Evolutionary conservation across 1,284 basidiomycete species (phyloP), one percentile per base, ranked within the genome.

Genomic region (Phylloporus sp.): DNA sequence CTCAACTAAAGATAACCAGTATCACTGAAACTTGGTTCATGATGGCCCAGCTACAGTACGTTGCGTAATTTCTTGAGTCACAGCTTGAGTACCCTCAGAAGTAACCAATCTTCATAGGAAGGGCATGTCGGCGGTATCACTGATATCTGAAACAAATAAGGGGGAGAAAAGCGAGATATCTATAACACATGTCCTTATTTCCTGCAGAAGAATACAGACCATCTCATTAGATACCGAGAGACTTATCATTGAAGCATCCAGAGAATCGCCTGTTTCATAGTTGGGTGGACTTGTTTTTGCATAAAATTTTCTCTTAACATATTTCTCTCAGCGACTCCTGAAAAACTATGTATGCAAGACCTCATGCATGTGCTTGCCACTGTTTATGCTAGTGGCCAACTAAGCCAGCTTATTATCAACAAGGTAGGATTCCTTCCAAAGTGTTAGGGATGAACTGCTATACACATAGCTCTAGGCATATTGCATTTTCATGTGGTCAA

Each of bases 1-100:
- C 95, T 34, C 85, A 96, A 70, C 90, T 91, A 69, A 98, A 98
- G 82, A 96, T 92, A 56, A 93, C 94, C 2, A 96, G 96, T 53
- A 98, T 98, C 72, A 91, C 89, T 18, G 96, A 98, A 79, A 98
- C 96, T 47, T 83, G 92, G 59, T 92, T 93, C 65, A 84, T 80
- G 28, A 85, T 92, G 84, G 90, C 87, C 0, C 83, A 84, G 61
- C 73, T 89, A 61, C 88, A 53, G 88, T 90, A 85, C 70, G 92
- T 92, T 81, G 56, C 83, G 70, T 24, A 1, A 80, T 84, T 68
- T 79, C 81, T 75, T 82, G 81, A n/a, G n/a, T n/a, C n/a, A n/a
- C n/a, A n/a, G n/a, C n/a, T n/a, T n/a, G n/a, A n/a, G n/a, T n/a
- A n/a, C n/a, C n/a, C n/a, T n/a, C n/a, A 92, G 90, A 96, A 80